phyloP scores from a whole-genome alignment of 2,329 filamentous ascomycete genomes.

The Hymenotorrendiella dingleyae region DNA sequence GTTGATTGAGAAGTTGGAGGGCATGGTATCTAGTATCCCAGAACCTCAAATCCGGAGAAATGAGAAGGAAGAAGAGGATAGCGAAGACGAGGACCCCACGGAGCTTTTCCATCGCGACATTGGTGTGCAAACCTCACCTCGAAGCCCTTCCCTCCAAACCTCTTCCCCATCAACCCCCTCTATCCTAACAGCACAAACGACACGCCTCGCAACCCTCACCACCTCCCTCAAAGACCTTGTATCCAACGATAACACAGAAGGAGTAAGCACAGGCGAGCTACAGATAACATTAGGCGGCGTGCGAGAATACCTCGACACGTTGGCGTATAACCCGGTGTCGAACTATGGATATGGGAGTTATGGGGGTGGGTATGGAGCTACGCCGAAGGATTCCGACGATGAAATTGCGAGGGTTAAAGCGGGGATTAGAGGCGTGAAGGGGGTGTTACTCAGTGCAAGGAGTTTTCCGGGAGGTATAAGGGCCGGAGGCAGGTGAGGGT shows the following conservation, averaged over 20 bases:
- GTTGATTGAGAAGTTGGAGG: conserved; percentile 46
- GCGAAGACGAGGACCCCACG: conserved; percentile 57
- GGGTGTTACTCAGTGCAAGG: conserved; percentile 66
- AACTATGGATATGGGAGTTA: conserved; percentile 27
- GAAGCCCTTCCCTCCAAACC: conserved; percentile 32
- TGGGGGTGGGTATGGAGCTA: conserved; percentile 19
- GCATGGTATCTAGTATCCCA: conserved; percentile 58
- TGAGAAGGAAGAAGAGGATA: conserved; percentile 33
- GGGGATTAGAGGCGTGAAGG: conserved; percentile 74
- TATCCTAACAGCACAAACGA: conserved; percentile 24
- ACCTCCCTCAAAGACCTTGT: conserved; percentile 46
- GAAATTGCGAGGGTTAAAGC: conserved; percentile 68
- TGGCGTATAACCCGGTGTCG: conserved; percentile 44
- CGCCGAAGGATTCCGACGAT: conserved; percentile 55
- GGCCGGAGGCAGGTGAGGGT: not conserved
- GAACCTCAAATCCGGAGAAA: conserved; percentile 23
- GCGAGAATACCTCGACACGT: conserved; percentile 57
- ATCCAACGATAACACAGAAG: conserved; percentile 32
- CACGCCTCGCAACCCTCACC: conserved; percentile 41
- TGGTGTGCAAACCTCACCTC: conserved; percentile 67
- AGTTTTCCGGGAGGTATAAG: conserved; percentile 53
- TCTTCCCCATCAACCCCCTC: not conserved
- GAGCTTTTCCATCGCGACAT: conserved; percentile 79
- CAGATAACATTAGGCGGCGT: conserved; percentile 41
- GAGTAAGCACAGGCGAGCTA: conserved; percentile 18